Evolutionary conservation across 306 rosid genomes (phyloP), one percentile per base, ranked within the genome.

Genomic region (Cicer arietinum): DNA sequence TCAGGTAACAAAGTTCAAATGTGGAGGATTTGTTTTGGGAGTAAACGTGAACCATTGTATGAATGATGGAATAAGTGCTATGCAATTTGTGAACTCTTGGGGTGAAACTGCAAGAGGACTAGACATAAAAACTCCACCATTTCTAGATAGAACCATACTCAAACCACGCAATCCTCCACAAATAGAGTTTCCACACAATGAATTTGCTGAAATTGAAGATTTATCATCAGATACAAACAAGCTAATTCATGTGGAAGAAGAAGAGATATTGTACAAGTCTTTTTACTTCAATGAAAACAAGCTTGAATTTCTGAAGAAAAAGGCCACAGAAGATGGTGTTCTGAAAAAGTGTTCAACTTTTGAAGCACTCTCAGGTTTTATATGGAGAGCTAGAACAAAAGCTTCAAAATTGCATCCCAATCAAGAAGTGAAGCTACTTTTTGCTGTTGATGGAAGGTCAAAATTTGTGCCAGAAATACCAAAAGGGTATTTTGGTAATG

Each of bases 61-160:
- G 95, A 71, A 63, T 35, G 98, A 90, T 64, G 98, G 98, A 43
- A 9, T 89, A 41, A 74, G 78, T 25, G 92, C 93, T n/a, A 89
- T 88, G 91, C 83, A 90, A 52, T 90, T 93, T 66, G 80, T 90
- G 17, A 90, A 89, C 54, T 79, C 90, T 10, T 93, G 98, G 98
- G 80, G 89, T 39, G 85, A 87, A 43, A 79, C 59, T 20, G 93
- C 94, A 0, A 86, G 97, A 75, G 94, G 92, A 12, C 79, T 89
- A 46, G 86, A 83, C 75, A 57, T 91, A 5, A 82, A 75, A 10
- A 84, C 74, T 5, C 79, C 72, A 10, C 96, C 96, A 20, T 85
- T 87, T 77, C 63, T 90, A 0, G 92, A 90, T n/a, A 71, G 98
- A 81, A 81, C 76, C 69, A 85, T 91, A 20, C 85, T 94, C 68